Evolutionary conservation across 192 early-diverging fungal genomes (phyloP).

Genomic region (Coemansia sp.): DNA sequence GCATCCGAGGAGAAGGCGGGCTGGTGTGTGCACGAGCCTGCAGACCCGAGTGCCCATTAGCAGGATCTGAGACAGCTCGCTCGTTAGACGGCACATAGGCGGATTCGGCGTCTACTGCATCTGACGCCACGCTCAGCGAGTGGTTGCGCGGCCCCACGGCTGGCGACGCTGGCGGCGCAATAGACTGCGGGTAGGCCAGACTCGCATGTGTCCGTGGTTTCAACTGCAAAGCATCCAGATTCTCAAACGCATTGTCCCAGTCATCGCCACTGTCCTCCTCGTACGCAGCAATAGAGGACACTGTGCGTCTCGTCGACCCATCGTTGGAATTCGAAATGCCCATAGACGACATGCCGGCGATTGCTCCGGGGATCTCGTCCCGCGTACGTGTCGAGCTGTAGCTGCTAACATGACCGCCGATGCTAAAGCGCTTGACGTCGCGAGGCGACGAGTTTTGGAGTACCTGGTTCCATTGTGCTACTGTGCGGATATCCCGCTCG

Average conservation of each 20-base stretch:
- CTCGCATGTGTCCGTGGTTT: conserved; percentile 20
- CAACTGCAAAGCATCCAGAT: conserved; percentile 50
- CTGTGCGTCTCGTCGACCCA: conserved; percentile 45
- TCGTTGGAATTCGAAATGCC: conserved; percentile 52
- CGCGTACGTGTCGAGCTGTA: conserved; percentile 43
- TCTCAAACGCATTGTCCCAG: conserved; percentile 58
- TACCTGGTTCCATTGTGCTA: conserved; percentile 56
- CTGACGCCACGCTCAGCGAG: conserved; percentile 36
- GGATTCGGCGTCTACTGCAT: conserved; percentile 17
- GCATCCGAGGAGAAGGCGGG: conserved; percentile 46
- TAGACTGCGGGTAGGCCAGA: conserved; percentile 45
- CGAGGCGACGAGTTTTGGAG: conserved; percentile 56
- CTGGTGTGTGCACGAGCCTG: conserved; percentile 38
- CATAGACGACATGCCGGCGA: conserved; percentile 53
- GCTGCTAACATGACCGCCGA: conserved; percentile 42
- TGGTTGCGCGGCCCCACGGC: conserved; percentile 36
- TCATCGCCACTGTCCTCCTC: conserved; percentile 57
- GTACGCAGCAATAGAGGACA: conserved; percentile 55
- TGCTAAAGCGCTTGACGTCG: conserved; percentile 50
- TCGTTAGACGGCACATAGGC: conserved; percentile 26
- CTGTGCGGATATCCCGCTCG: conserved; percentile 49
- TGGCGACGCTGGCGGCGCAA: conserved; percentile 43
- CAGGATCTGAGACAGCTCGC: conserved; percentile 38
- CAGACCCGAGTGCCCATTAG: conserved; percentile 18
- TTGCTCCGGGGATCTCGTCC: conserved; percentile 50